These are phyloP conservation scores for Sarocladium brachiariae DNA, from an alignment of 2,329 filamentous ascomycete species.

Conservation along the genomic window DNA sequence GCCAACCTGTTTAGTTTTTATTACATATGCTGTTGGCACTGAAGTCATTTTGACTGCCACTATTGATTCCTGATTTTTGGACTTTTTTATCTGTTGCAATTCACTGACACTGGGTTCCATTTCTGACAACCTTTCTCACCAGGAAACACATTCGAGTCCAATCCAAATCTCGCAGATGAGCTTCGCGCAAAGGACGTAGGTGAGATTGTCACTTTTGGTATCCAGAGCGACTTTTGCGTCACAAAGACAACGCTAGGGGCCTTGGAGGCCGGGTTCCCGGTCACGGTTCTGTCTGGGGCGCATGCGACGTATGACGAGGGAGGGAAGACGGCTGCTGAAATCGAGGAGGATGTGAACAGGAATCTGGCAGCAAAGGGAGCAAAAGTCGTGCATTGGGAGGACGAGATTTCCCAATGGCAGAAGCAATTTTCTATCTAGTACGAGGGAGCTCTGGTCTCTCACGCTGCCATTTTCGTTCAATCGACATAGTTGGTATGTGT, in stretches of 20 bases:
- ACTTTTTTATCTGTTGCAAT: not conserved
- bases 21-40: too few species aligned
- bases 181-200: not conserved
- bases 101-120: not conserved
- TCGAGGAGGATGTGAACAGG: not conserved
- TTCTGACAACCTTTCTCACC: too few species aligned
- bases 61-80: not conserved
- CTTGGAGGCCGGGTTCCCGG: not conserved
- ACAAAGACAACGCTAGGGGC: not conserved
- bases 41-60: not conserved
- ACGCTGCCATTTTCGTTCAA: not conserved
- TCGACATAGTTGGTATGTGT: too few species aligned
- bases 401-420: not conserved
- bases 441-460: not conserved
- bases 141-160: slow-evolving; percentile 1
- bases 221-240: not conserved
- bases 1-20: too few species aligned
- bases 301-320: not conserved
- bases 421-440: not conserved
- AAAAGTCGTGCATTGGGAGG: not conserved
- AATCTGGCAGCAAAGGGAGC: not conserved
- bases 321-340: not conserved
- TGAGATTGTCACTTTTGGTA: not conserved
- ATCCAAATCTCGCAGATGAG: not conserved
- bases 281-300: not conserved